Percentiles rank a stretch among this genome's conserved stretches.
Conservation (phyloP, 2,329 filamentous ascomycete genomes). For the Aspergillus terreus region DNA sequence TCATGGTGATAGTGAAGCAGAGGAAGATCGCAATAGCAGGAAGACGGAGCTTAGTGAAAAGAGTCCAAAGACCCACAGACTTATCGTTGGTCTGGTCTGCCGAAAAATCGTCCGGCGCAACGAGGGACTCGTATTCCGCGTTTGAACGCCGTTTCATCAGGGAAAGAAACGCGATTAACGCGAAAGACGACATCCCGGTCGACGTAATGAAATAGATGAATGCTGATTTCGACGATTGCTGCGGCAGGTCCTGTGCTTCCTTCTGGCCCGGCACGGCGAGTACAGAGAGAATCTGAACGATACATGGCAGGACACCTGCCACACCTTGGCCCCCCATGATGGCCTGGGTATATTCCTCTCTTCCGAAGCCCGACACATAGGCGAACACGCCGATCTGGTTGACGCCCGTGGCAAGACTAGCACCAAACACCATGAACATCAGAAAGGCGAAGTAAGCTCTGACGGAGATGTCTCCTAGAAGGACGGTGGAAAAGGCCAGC, state of each 20-base stretch:
- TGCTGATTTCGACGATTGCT: slow-evolving; percentile 63
- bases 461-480: slow-evolving; percentile 61
- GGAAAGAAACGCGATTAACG: slow-evolving; percentile 70
- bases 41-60: slow-evolving; percentile 77
- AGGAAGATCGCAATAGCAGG: slow-evolving; percentile 72
- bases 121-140: background rate
- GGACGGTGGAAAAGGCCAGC: slow-evolving; percentile 73
- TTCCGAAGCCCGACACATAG: slow-evolving; percentile 79
- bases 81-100: slow-evolving; percentile 1
- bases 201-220: slow-evolving; percentile 91
- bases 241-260: slow-evolving; percentile 24
- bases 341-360: slow-evolving; percentile 86
- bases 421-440: slow-evolving; percentile 73
- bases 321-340: slow-evolving; percentile 95
- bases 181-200: slow-evolving; percentile 66
- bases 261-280: slow-evolving; percentile 57
- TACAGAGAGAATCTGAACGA: slow-evolving; percentile 82
- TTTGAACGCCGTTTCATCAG: slow-evolving; percentile 54
- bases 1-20: slow-evolving; percentile 83
- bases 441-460: slow-evolving; percentile 74
- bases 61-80: slow-evolving; percentile 56
- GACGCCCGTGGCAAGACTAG: slow-evolving; percentile 75
- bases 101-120: background rate
- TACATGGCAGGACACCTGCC: slow-evolving; percentile 81
- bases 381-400: slow-evolving; percentile 94